Conservation (phyloP, 495 filamentous ascomycete genomes). For the Collariella sp. region DNA sequence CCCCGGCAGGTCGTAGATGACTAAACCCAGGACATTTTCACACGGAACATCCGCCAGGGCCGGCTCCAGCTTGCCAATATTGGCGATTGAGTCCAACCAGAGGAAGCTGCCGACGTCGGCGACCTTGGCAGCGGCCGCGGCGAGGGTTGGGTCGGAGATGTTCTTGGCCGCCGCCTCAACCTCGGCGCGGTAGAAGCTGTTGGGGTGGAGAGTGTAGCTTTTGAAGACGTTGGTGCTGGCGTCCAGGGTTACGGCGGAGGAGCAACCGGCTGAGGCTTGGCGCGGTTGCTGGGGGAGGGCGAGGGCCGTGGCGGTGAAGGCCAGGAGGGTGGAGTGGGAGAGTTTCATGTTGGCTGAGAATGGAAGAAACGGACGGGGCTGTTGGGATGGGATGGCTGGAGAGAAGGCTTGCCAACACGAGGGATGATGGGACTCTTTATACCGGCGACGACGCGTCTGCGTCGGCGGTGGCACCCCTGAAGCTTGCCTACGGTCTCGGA, state of each 20-base stretch:
- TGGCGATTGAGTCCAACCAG: slow-evolving; percentile 57
- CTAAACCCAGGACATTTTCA: slow-evolving; percentile 52
- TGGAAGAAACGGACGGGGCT: slow-evolving; percentile 9
- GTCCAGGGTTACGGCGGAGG: slow-evolving; percentile 44
- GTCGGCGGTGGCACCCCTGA: slow-evolving; percentile 6
- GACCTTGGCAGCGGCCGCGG: slow-evolving; percentile 40
- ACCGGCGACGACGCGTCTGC: slow-evolving; percentile 16
- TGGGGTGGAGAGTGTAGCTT: slow-evolving; percentile 47
- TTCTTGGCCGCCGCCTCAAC: slow-evolving; percentile 41
- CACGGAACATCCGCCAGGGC: slow-evolving; percentile 48
- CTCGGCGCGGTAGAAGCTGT: slow-evolving; percentile 49
- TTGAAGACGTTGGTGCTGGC: slow-evolving; percentile 46
- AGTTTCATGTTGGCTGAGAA: slow-evolving; percentile 39
- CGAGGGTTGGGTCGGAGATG: slow-evolving; percentile 32
- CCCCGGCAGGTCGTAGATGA: slow-evolving; percentile 70
- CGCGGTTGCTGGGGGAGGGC: slow-evolving; percentile 26
- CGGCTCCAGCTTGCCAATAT: slow-evolving; percentile 50
- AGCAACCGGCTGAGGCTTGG: slow-evolving; percentile 33
- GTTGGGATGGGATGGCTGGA: slow-evolving; percentile 1
- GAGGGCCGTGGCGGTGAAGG: slow-evolving; percentile 34
- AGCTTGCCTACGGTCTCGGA: background rate
- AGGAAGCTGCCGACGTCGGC: slow-evolving; percentile 60
- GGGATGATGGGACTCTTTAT: slow-evolving; percentile 32
- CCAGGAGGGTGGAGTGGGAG: slow-evolving; percentile 31
- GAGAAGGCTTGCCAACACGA: slow-evolving; percentile 2